Conservation (phyloP, 2,329 filamentous ascomycete species). For the Fusarium piperis region DNA sequence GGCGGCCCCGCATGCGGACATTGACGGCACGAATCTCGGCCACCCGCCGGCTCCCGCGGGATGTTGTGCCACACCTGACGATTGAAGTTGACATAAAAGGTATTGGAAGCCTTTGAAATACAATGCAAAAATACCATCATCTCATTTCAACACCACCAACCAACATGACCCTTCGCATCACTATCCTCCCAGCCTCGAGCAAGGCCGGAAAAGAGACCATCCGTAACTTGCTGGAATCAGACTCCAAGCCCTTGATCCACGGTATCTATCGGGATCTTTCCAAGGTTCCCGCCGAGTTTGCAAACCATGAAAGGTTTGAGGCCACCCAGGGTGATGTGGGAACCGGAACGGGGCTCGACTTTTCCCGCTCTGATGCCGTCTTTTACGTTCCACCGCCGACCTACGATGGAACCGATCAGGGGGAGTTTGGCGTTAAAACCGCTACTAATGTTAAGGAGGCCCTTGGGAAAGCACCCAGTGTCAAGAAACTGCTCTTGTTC, state of each 20-base stretch:
- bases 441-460: conserved; percentile 34
- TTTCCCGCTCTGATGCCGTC: conserved; percentile 43
- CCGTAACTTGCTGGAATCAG: conserved; percentile 36
- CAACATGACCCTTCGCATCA: conserved; percentile 45
- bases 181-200: conserved; percentile 48
- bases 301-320: conserved; percentile 40
- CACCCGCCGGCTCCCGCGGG: background rate
- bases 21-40: background rate
- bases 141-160: background rate
- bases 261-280: conserved; percentile 45
- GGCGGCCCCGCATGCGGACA: conserved; percentile 2
- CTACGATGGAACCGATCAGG: conserved; percentile 37
- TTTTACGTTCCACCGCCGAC: conserved; percentile 48
- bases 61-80: background rate
- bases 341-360: conserved; percentile 39
- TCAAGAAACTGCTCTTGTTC: conserved; percentile 38
- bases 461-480: conserved; percentile 10
- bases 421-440: conserved; percentile 36
- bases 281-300: conserved; percentile 45
- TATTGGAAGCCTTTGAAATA: too few relatives aligned
- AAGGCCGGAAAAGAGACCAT: conserved; percentile 46
- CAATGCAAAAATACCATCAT: background rate
- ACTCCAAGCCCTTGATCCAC: conserved; percentile 33
- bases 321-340: conserved; percentile 46
- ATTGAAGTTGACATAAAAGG: background rate